Evolutionary conservation across 1,284 basidiomycete species (phyloP).

Genomic region (Singerocomus rubriflavus): DNA sequence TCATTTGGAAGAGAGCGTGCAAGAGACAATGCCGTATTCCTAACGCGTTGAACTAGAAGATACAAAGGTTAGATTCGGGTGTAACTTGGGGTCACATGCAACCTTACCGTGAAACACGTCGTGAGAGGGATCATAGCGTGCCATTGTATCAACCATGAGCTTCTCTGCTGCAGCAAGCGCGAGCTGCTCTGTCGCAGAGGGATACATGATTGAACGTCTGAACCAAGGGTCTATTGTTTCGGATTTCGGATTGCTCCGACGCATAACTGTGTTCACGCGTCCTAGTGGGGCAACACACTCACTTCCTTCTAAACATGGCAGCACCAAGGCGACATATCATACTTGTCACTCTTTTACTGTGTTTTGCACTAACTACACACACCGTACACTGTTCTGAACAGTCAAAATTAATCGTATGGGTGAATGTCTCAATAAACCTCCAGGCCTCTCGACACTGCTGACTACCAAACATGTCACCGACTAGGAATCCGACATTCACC

Average conservation of each 20-base stretch:
- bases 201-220: conserved; percentile 20
- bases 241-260: conserved; percentile 26
- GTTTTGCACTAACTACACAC: conserved; percentile 21
- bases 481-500: conserved; percentile 50
- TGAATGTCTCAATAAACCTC: conserved; percentile 19
- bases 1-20: conserved; percentile 45
- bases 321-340: conserved; percentile 12
- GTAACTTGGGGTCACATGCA: neutral
- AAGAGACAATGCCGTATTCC: conserved; percentile 70
- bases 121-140: conserved; percentile 85
- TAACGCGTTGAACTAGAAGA: conserved; percentile 74
- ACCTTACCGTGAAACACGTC: conserved; percentile 80
- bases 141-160: conserved; percentile 76
- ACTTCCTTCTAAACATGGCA: conserved; percentile 20
- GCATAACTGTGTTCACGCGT: neutral
- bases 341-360: conserved; percentile 43
- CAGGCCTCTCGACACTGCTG: neutral
- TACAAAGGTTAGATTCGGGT: conserved; percentile 4
- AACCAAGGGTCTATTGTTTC: conserved; percentile 3
- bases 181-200: conserved; percentile 37
- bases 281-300: neutral
- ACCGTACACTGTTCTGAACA: conserved; percentile 21
- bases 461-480: conserved; percentile 9
- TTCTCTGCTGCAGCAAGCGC: conserved; percentile 61
- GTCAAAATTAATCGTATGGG: conserved; percentile 29